Evolutionary conservation across 768 basidiomycete species (phyloP), one percentile per base, ranked within the genome.

Genomic region (Suillus subalutaceus): DNA sequence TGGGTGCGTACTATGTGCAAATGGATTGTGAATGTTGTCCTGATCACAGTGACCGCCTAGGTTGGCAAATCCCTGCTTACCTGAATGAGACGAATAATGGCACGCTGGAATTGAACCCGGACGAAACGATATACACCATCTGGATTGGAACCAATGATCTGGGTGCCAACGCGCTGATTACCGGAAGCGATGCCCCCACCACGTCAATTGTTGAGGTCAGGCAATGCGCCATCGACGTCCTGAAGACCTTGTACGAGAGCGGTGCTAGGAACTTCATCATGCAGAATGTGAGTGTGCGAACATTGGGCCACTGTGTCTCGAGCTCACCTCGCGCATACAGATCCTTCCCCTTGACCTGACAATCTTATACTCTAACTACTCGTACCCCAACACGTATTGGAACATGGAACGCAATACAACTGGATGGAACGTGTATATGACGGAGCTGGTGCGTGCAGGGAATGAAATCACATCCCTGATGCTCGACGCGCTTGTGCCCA

Each of bases 61-160:
- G 68, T 35, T 74, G 63, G 66, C 74, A 74, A 60, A 79, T 90
- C 8, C 88, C 88, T 0, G 63, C 78, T 0, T 89, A 84, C 74
- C 79, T 88, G 59, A 70, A 77, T 8, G 81, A 83, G 59, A 76
- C 70, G 20, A 68, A 72, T 13, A 83, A 85, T 66, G 80, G 81
- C 6, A 78, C 82, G 1, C 71, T 86, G 26, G 70, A 67, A 20
- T 72, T 85, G 41, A 63, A 74, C 16, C 72, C 83, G 0, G 73
- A 79, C 3, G 79, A 86, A 56, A 90, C 89, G 1, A 67, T 90
- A 3, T 90, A 87, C 72, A 85, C 86, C 1, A 78, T 90, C 8
- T 91, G 89, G 89, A 87, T 90, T 66, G 88, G 89, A 16, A 88
- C 87, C 4, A 87, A 86, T 67, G 90, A 90, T 71, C 80, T 90